Evolutionary conservation across 2,329 filamentous ascomycete species (phyloP).

Genomic region (Cladosporium sp.): DNA sequence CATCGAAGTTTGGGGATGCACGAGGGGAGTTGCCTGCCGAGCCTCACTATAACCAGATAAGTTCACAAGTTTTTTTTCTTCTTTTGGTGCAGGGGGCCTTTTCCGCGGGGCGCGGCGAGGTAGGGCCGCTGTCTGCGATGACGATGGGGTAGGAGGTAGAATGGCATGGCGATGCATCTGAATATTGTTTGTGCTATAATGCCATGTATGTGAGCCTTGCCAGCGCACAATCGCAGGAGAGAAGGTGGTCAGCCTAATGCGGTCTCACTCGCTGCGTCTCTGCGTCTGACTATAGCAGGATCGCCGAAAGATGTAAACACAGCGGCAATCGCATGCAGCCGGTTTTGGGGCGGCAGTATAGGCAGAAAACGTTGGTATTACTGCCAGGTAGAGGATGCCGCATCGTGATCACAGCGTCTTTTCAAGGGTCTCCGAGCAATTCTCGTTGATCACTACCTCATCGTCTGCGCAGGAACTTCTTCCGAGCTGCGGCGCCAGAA

Average conservation of each 20-base stretch:
- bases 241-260: constrained; percentile 5
- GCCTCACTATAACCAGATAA: too few relatives aligned
- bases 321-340: too few relatives aligned
- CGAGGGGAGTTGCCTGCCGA: too few relatives aligned
- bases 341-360: not conserved
- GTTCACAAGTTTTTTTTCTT: too few relatives aligned
- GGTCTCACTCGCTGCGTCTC: not conserved
- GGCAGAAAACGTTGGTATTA: constrained; percentile 3
- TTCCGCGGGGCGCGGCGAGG: not conserved
- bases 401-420: constrained; percentile 5
- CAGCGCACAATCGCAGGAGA: not conserved
- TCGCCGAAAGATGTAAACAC: too few relatives aligned
- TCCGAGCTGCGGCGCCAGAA: constrained; percentile 3
- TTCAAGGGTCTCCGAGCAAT: constrained; percentile 4
- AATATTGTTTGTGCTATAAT: not conserved
- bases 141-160: too few relatives aligned
- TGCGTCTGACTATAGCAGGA: too few relatives aligned
- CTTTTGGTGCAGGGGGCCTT: too few relatives aligned
- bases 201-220: constrained; percentile 9
- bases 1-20: too few relatives aligned
- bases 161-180: not conserved
- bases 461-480: constrained; percentile 10
- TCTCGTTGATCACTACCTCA: constrained; percentile 13
- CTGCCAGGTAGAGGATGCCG: not conserved
- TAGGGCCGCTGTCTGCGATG: not conserved